Evolutionary conservation across 2,329 filamentous ascomycete genomes (phyloP).

Genomic region (Alternaria solani): DNA sequence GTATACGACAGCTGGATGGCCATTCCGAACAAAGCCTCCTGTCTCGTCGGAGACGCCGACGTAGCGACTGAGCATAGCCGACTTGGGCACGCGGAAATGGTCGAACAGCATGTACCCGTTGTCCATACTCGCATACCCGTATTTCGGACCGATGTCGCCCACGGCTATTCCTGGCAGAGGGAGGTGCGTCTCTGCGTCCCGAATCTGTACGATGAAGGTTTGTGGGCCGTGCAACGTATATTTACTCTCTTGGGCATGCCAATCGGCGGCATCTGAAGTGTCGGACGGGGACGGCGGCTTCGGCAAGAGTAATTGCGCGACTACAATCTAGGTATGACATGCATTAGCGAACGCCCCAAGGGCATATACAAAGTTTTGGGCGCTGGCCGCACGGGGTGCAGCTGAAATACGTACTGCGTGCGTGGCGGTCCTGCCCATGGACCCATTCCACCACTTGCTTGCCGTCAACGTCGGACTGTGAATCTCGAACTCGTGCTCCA

Average conservation of each 20-base stretch:
- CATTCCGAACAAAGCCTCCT: conserved; percentile 56
- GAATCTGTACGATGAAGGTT: conserved; percentile 62
- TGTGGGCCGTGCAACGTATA: conserved; percentile 60
- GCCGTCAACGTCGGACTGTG: conserved; percentile 62
- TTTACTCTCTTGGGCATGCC: conserved; percentile 17
- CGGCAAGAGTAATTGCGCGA: conserved; percentile 61
- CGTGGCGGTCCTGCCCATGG: conserved; percentile 62
- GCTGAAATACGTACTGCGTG: conserved; percentile 51
- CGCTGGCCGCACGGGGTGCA: background rate
- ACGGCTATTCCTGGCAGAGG: conserved; percentile 59
- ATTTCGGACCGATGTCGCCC: conserved; percentile 65
- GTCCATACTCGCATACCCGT: conserved; percentile 62
- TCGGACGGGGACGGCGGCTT: background rate
- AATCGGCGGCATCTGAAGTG: conserved; percentile 25
- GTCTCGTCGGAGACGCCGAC: conserved; percentile 58
- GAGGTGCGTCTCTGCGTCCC: conserved; percentile 58
- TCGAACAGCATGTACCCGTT: conserved; percentile 64
- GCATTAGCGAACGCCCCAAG: conserved; percentile 13
- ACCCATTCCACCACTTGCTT: conserved; percentile 65
- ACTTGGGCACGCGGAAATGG: conserved; percentile 57
- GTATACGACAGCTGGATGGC: conserved; percentile 60
- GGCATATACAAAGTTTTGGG: conserved; percentile 18
- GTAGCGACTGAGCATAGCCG: conserved; percentile 60
- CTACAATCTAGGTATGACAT: conserved; percentile 53
- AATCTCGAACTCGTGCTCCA: conserved; percentile 57